These are phyloP conservation scores for Thalassiosira ordinaria DNA, from an alignment of 352 stramenopile genomes.

Conservation along the genomic window DNA sequence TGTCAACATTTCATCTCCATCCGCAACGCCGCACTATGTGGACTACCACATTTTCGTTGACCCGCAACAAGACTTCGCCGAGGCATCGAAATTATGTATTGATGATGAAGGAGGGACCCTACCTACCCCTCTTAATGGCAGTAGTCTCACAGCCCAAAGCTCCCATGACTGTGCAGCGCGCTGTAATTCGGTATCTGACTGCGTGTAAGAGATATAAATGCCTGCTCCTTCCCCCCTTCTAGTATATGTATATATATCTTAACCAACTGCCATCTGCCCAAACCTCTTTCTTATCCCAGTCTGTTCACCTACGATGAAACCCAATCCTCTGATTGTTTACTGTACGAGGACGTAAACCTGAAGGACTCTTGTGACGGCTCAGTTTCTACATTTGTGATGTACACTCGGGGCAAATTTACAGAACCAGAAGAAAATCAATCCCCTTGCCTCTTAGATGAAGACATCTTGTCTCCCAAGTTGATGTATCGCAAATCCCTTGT, in stretches of 20 bases:
- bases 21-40: constrained; percentile 21
- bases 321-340: constrained; percentile 11
- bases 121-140: constrained; percentile 4
- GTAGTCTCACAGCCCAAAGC: constrained; percentile 16
- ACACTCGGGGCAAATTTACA: constrained; percentile 23
- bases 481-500: constrained; percentile 21
- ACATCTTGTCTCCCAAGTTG: background rate
- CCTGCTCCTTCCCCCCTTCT: too few relatives aligned
- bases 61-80: constrained; percentile 8
- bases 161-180: constrained; percentile 23
- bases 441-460: constrained; percentile 30
- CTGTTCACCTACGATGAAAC: constrained; percentile 33
- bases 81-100: constrained; percentile 14
- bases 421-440: background rate
- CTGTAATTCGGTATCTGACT: constrained; percentile 18
- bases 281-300: too few relatives aligned
- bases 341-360: constrained; percentile 20
- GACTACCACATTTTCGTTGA: constrained; percentile 30
- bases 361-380: constrained; percentile 2
- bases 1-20: background rate
- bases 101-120: constrained; percentile 9
- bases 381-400: constrained; percentile 22
- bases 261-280: too few relatives aligned
- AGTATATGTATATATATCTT: too few relatives aligned
- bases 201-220: too few relatives aligned